phyloP scores from a whole-genome alignment of 306 rosid species.

The Quercus wislizeni region DNA sequence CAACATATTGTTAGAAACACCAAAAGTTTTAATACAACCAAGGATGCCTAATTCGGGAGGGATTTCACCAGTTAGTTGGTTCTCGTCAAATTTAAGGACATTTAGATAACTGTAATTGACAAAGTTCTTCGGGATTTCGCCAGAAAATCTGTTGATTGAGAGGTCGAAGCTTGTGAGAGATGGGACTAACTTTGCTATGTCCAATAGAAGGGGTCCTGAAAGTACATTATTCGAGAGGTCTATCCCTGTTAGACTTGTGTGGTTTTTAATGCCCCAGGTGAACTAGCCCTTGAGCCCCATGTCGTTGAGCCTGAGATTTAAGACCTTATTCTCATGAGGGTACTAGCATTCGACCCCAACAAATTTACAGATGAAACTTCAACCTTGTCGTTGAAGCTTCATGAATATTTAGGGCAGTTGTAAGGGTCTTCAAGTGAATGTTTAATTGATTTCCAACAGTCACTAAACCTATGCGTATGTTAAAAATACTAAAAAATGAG shows the following conservation, averaged over 20 bases:
- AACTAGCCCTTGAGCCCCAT: slow-evolving; percentile 25
- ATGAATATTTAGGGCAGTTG: slow-evolving; percentile 21
- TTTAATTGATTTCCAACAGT: slow-evolving; percentile 50
- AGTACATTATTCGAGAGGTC: neutral
- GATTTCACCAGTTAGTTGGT: too few relatives aligned
- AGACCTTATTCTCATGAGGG: slow-evolving; percentile 48
- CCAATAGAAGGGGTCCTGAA: too few relatives aligned
- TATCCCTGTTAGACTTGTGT: slow-evolving; percentile 59
- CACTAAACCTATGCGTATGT: neutral
- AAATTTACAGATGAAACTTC: slow-evolving; percentile 68
- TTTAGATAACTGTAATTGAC: too few relatives aligned
- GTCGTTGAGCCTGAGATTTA: too few relatives aligned
- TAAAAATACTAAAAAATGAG: too few relatives aligned
- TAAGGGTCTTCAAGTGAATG: slow-evolving; percentile 48
- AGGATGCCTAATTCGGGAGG: neutral
- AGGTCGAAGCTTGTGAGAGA: too few relatives aligned
- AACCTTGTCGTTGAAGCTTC: slow-evolving; percentile 54
- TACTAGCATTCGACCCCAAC: slow-evolving; percentile 82
- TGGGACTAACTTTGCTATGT: too few relatives aligned
- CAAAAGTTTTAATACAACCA: slow-evolving; percentile 34
- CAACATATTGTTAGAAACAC: slow-evolving; percentile 52
- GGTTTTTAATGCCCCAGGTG: slow-evolving; percentile 8
- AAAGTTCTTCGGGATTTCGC: neutral
- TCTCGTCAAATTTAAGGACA: too few relatives aligned
- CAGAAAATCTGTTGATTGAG: too few relatives aligned